Base-by-base conservation (phyloP, 2,329 filamentous ascomycete genomes). In the Dactylellina leptospora region DNA sequence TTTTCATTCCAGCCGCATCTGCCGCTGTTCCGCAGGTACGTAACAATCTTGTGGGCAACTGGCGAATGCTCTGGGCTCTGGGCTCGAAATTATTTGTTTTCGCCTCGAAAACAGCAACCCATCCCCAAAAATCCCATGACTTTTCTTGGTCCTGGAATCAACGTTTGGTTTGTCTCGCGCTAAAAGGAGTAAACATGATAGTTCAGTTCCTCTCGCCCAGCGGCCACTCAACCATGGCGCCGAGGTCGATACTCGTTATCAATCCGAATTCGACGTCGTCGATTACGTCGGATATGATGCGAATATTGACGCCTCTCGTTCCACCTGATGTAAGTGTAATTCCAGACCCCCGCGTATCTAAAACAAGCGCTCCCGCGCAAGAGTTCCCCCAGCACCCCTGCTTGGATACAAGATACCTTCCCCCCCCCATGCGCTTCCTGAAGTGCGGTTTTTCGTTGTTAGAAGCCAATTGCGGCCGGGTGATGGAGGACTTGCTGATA, bases 191-290 rank as follows among this genome's bases (percentile, higher is more conserved):
- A 71, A 63, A 58, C 45, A 71, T 71, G 66, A 71, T 71, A 71
- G 66, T 71, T 59, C 66, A 71, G 66, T 71, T 63, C 42, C 66
- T 71, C 66, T 42, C 59, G 28, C 66, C 58, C 51, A 71, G 50
- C 30, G 66, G 58, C 44, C 66, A 51, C 51, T 63, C 66, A 62
- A 59, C 56, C 51, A 71, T 71, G 66, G 66, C 66, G 69, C 75
- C 75, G 23, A 80, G 80, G 74, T 83, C 79, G 73, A 86, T 93
- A 74, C 83, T 93, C 40, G 82, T 93, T 72, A 84, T 93, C 76
- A 93, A 95, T 77, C 90, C 91, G 30, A 95, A 95, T 80, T 92
- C 89, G 1, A 91, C 88, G 0, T 76, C 81, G 62, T 81, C 83
- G 61, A 93, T 93, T 90, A 93, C 90, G 9, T 81, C 86, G 4